phyloP scores from a whole-genome alignment of 352 stramenopile species.

The Phytophthora aleatoria region DNA sequence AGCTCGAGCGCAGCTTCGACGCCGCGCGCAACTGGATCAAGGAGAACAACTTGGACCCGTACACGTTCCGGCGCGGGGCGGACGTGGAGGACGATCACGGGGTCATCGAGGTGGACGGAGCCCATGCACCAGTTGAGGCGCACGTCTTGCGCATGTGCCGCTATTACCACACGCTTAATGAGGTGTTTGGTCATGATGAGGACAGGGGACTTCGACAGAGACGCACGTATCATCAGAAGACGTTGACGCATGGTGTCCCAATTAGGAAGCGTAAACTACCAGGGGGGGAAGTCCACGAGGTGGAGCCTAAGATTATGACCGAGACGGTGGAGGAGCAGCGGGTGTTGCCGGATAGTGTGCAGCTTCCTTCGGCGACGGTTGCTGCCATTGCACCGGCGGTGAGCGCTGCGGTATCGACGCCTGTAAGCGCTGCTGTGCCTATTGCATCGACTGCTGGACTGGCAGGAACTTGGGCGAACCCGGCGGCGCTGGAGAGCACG shows the following conservation, averaged over 20 bases:
- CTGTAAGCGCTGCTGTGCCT: conserved; percentile 9
- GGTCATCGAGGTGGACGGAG: background rate
- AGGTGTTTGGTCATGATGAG: conserved; percentile 50
- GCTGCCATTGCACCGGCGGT: background rate
- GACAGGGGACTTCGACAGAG: conserved; percentile 33
- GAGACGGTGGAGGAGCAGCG: conserved; percentile 10
- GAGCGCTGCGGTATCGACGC: background rate
- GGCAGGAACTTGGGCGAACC: conserved; percentile 28
- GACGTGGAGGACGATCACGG: conserved; percentile 16
- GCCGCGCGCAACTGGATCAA: conserved; percentile 56
- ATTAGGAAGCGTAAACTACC: conserved; percentile 23
- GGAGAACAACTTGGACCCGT: conserved; percentile 44
- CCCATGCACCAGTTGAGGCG: conserved; percentile 39
- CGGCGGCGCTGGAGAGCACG: conserved; percentile 50
- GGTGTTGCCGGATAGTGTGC: background rate
- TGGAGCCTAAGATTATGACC: background rate
- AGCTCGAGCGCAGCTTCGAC: conserved; percentile 72
- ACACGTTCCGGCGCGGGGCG: conserved; percentile 27
- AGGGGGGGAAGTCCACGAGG: conserved; percentile 12
- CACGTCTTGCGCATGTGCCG: conserved; percentile 67
- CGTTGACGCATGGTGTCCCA: background rate
- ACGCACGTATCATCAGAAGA: conserved; percentile 31
- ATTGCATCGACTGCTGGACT: conserved; percentile 11
- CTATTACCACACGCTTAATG: conserved; percentile 74
- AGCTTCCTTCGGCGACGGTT: background rate